Conservation (phyloP, 306 rosid species). For the Glycine soja region DNA sequence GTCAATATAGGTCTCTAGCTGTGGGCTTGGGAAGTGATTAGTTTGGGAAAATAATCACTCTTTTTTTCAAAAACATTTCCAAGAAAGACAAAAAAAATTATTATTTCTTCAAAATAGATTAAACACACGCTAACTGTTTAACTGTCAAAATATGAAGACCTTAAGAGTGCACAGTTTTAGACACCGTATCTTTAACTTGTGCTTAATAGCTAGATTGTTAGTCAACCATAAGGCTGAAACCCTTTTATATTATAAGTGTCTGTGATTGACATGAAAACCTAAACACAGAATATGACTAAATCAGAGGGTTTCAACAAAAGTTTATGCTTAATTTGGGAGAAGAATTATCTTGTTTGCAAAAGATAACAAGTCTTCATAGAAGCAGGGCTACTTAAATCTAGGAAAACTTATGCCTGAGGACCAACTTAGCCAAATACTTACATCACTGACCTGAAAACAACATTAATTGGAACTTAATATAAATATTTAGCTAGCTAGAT, state of each 20-base stretch:
- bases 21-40: background rate
- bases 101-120: background rate
- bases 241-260: background rate
- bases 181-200: background rate
- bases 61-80: background rate
- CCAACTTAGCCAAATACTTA: conserved; percentile 7
- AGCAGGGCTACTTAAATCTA: background rate
- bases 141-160: background rate
- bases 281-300: background rate
- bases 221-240: conserved; percentile 25
- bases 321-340: background rate
- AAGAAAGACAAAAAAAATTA: background rate
- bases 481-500: background rate
- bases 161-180: background rate
- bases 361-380: conserved; percentile 3
- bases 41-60: background rate
- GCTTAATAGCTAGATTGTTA: conserved; percentile 16
- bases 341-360: background rate
- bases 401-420: background rate
- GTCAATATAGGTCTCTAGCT: background rate
- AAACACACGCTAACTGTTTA: background rate
- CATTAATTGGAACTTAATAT: background rate
- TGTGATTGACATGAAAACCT: background rate
- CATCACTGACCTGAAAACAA: conserved; percentile 6
- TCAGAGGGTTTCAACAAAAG: background rate